A percentile compares a stretch with the other conserved stretches of the same genome.
phyloP scores from a whole-genome alignment of 108 stramenopile genomes.

The Cyclotella kingstonii region DNA sequence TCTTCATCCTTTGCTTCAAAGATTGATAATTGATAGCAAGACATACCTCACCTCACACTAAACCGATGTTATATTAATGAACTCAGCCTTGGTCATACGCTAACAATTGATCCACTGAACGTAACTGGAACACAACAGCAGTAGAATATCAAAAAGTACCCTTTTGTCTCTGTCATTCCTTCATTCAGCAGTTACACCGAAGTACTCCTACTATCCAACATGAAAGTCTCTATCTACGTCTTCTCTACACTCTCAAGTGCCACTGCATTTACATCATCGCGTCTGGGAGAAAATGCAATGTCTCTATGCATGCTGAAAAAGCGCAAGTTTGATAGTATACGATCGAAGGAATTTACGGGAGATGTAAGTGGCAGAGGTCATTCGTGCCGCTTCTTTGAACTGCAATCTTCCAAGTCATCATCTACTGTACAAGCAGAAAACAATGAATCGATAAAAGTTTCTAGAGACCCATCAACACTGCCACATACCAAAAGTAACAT shows the following conservation, averaged over 20 bases:
- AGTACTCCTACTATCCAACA: conserved; percentile 4
- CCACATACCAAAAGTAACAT: neutral
- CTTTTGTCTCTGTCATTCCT: too few relatives aligned
- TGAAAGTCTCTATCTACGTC: conserved; percentile 20
- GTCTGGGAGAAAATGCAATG: neutral
- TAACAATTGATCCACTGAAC: too few relatives aligned
- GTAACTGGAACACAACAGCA: too few relatives aligned
- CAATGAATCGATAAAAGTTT: neutral
- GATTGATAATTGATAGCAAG: too few relatives aligned
- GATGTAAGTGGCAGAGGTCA: conserved; percentile 33
- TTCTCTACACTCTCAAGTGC: conserved; percentile 7
- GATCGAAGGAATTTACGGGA: conserved; percentile 25
- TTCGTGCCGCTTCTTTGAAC: conserved; percentile 33
- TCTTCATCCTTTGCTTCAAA: too few relatives aligned
- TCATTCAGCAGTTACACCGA: too few relatives aligned
- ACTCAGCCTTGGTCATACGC: too few relatives aligned
- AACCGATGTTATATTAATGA: too few relatives aligned
- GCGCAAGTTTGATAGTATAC: conserved; percentile 27
- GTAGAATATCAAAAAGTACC: too few relatives aligned
- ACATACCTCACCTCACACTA: too few relatives aligned
- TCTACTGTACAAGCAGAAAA: neutral
- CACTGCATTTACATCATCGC: conserved; percentile 26
- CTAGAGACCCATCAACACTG: neutral
- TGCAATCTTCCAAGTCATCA: neutral
- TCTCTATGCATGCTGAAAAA: conserved; percentile 21